Evolutionary conservation across 2,329 filamentous ascomycete species (phyloP), one percentile per base, ranked within the genome.

Genomic region (Cladosporium sp.): DNA sequence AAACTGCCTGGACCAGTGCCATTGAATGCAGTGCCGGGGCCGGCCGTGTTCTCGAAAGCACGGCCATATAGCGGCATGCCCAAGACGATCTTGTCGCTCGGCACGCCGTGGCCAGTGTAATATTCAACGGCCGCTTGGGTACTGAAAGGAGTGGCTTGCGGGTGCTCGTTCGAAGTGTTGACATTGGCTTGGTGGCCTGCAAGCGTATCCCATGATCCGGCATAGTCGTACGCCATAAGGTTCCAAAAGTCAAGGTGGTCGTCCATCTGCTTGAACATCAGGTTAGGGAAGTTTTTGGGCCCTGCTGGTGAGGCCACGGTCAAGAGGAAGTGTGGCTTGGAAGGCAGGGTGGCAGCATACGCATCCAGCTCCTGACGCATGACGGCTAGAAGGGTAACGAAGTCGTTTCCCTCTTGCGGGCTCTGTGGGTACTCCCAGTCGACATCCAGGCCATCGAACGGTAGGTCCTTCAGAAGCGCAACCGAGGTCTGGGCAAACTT

Each of bases 41-140:
- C 93, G 23, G 89, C 84, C 0, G 94, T 97, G 68, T 88, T 86
- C 70, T 87, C 83, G 75, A 97, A 97, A 0, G 91, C 86, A 35
- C 93, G 90, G 1, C 93, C 94, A 75, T 97, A 97, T 14, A 97
- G 81, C 2, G 94, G 93, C 90, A 97, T 93, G 1, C 93, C 93
- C 21, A 97, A 77, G 3, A 95, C 90, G 62, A 98, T 85, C 78
- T 96, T 96, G 64, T 82, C 73, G 0, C 87, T 74, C 0, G 84
- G 74, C 0, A 96, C 87, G 5, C 78, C 79, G 2, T 83, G 82
- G 1, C 78, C 74, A 14, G 85, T 80, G 79, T 97, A 97, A 70
- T 87, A 84, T 14, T 87, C 80, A 11, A 97, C 79, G 0, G 93
- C 92, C 0, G 83, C 81, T 2, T 85, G 80, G 1, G 91, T 91